Conservation (phyloP, 345 rosid genomes). For the Geranium rotundifolium region DNA sequence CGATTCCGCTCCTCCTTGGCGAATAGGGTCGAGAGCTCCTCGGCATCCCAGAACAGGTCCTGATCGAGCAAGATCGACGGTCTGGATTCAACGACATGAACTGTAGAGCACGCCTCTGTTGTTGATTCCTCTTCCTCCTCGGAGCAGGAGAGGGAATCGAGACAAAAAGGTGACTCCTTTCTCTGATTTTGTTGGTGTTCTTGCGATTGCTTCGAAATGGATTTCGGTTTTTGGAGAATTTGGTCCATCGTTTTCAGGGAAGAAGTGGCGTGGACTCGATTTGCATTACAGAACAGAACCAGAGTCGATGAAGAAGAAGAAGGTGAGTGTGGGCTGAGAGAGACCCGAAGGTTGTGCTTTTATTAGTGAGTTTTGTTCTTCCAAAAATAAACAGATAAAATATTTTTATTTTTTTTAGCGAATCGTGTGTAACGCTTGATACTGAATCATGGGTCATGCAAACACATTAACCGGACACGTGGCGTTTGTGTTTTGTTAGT, state of each 20-base stretch:
- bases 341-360: not conserved
- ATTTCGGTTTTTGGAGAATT: not conserved
- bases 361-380: too few relatives aligned
- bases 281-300: not conserved
- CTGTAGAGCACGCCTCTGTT: not conserved
- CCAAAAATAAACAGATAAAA: too few relatives aligned
- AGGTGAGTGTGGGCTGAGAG: not conserved
- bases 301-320: not conserved
- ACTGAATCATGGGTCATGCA: too few relatives aligned
- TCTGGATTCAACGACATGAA: too few relatives aligned
- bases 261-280: not conserved
- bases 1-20: slow-evolving; percentile 36
- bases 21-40: slow-evolving; percentile 36
- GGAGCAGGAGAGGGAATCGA: slow-evolving; percentile 44
- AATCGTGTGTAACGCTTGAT: too few relatives aligned
- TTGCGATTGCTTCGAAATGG: not conserved
- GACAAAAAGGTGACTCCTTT: not conserved
- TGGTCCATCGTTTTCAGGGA: not conserved
- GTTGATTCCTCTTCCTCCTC: slow-evolving; percentile 19
- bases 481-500: too few relatives aligned
- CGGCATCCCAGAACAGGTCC: slow-evolving; percentile 45
- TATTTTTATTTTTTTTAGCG: too few relatives aligned
- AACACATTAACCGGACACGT: too few relatives aligned
- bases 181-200: not conserved
- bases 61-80: slow-evolving; percentile 21